Evolutionary conservation across 192 early-diverging fungal genomes (phyloP), one percentile per base, ranked within the genome.

Genomic region (Globomyces pollinis-pini): DNA sequence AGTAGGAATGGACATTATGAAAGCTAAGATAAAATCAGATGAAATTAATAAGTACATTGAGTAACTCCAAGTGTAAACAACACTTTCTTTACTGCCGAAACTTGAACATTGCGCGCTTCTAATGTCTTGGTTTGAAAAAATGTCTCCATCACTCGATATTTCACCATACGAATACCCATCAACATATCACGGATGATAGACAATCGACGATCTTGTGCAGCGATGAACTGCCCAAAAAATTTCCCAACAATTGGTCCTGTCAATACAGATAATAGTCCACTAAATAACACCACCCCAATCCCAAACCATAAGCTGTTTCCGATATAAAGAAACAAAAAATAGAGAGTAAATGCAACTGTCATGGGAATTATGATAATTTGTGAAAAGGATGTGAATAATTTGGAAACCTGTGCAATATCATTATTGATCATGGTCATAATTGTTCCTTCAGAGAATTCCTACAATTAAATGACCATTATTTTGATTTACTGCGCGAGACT

Each of bases 161-260:
- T 93, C 44, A 93, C 79, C 3, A 91, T 87, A 16, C 87, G 76
- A 26, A 93, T 91, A 29, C 85, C 89, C 63, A 83, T 62, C 36
- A 89, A 71, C 66, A 91, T 74, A 65, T 93, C 90, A 28, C 84
- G 88, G 39, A 89, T 73, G 59, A 80, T 71, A 8, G 84, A 75
- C 36, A 90, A 67, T 29, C 90, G 82, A 61, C 86, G 80, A 66
- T 93, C 90, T 36, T 80, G 12, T 9, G 55, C 29, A 20, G 15
- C 29, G 5, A 29, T 39, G 11, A n/a, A 43, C 6, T 36, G 3
- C 13, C 32, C 32, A 32, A 30, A 57, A 12, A 31, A 20, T 18
- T 43, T 41, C 3, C 9, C 55, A 1, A 15, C 16, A 11, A 26
- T 4, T n/a, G 16, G 15, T 4, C 55, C 28, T 15, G 31, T 20